Percentiles rank a stretch among this genome's conserved stretches.
Evolutionary conservation across 2,329 filamentous ascomycete genomes (phyloP).

Genomic region (Sporothrix phasma): DNA sequence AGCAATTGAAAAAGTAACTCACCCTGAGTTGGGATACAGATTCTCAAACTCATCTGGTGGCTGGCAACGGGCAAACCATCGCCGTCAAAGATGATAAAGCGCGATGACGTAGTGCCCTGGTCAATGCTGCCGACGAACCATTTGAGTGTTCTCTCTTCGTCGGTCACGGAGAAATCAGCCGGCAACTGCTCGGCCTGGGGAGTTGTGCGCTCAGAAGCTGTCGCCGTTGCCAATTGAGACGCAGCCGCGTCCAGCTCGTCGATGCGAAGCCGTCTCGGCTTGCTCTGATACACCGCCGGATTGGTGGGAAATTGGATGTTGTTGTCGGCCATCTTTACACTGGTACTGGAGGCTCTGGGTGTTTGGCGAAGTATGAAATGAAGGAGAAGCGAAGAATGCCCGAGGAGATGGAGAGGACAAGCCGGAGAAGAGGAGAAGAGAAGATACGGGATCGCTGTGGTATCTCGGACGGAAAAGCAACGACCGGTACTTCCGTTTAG

Average conservation of each 20-base stretch:
- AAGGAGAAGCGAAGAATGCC: background rate
- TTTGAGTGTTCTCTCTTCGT: constrained; percentile 29
- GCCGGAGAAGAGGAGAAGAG: background rate
- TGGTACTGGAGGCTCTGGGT: background rate
- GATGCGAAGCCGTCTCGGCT: constrained; percentile 13
- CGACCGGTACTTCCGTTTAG: background rate
- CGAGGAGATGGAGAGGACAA: background rate
- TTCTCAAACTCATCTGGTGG: constrained; percentile 85
- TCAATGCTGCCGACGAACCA: constrained; percentile 81
- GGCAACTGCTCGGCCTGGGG: constrained; percentile 22
- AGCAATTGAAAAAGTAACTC: constrained; percentile 28
- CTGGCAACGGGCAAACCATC: constrained; percentile 66
- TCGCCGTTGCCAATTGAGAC: constrained; percentile 9
- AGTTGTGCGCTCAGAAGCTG: constrained; percentile 11
- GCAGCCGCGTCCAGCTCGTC: constrained; percentile 13
- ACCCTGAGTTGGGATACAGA: constrained; percentile 77
- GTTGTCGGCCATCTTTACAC: constrained; percentile 5
- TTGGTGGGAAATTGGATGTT: constrained; percentile 7
- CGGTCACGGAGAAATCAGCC: constrained; percentile 25
- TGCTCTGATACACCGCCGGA: constrained; percentile 7
- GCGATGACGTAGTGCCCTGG: constrained; percentile 79
- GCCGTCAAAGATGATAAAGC: constrained; percentile 84
- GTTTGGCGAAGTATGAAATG: background rate
- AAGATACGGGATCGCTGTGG: background rate
- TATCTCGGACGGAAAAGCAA: background rate